Conservation (phyloP, 2,329 filamentous ascomycete genomes). For the Paraconiothyrium brasiliense region DNA sequence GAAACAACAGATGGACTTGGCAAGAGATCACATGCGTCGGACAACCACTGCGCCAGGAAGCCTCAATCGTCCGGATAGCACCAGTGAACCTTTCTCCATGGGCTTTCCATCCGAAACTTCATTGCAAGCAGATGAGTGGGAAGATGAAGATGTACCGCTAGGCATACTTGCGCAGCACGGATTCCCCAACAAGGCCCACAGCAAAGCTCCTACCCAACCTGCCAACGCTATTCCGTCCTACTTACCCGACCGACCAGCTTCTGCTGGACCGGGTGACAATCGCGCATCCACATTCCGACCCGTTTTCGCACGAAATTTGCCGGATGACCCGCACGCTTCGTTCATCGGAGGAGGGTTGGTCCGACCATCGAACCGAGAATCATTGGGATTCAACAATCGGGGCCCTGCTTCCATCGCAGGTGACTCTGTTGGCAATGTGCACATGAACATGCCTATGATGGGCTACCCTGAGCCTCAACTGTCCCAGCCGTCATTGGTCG, state of each 20-base stretch:
- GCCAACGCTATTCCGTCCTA: slow-evolving; percentile 45
- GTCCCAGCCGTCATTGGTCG: slow-evolving; percentile 44
- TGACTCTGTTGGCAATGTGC: slow-evolving; percentile 35
- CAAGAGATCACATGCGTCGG: slow-evolving; percentile 46
- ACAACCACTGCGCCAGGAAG: slow-evolving; percentile 41
- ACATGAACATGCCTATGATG: slow-evolving; percentile 33
- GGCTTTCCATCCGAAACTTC: slow-evolving; percentile 49
- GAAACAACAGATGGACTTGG: slow-evolving; percentile 46
- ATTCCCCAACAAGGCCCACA: slow-evolving; percentile 42
- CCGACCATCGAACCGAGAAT: slow-evolving; percentile 45
- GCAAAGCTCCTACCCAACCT: slow-evolving; percentile 39
- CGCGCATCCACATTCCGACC: slow-evolving; percentile 37
- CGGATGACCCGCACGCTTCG: slow-evolving; percentile 44
- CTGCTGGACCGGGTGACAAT: slow-evolving; percentile 37
- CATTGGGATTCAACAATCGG: slow-evolving; percentile 48
- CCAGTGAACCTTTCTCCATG: slow-evolving; percentile 31
- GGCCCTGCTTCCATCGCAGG: slow-evolving; percentile 46
- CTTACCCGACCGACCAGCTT: slow-evolving; percentile 48
- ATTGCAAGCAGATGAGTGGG: slow-evolving; percentile 48
- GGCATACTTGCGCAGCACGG: slow-evolving; percentile 50
- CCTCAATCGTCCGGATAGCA: slow-evolving; percentile 28
- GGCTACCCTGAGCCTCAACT: slow-evolving; percentile 42
- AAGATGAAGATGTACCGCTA: slow-evolving; percentile 50
- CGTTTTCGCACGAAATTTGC: slow-evolving; percentile 48
- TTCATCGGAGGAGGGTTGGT: slow-evolving; percentile 49